A percentile compares a stretch with the other conserved stretches of the same genome.
Conservation (phyloP, 1,139 yeast species). For the Sugiyamaella novakii region DNA sequence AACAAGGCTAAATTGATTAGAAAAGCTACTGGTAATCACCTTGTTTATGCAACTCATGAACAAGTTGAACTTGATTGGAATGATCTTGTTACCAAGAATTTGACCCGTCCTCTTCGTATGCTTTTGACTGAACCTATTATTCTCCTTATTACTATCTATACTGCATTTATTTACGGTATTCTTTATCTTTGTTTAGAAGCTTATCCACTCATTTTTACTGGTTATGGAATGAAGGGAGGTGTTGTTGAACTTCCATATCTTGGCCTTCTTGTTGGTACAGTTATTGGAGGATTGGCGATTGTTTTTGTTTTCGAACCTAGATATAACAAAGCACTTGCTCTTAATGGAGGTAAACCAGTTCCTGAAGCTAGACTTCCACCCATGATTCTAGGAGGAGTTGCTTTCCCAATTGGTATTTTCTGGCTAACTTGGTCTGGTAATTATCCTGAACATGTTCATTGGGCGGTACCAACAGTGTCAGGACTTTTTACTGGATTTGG, state of each 20-base stretch:
- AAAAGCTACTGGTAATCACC: constrained; percentile 64
- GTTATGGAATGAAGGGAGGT: constrained; percentile 56
- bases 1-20: constrained; percentile 51
- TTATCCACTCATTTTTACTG: constrained; percentile 71
- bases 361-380: constrained; percentile 81
- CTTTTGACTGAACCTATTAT: constrained; percentile 73
- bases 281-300: constrained; percentile 28
- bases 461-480: constrained; percentile 79
- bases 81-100: constrained; percentile 68
- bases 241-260: constrained; percentile 54
- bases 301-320: constrained; percentile 32
- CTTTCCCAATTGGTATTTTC: constrained; percentile 75
- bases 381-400: constrained; percentile 66
- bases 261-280: constrained; percentile 54
- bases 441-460: constrained; percentile 64
- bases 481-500: constrained; percentile 75
- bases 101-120: constrained; percentile 72
- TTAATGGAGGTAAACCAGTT: constrained; percentile 58
- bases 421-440: constrained; percentile 88
- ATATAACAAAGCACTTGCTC: constrained; percentile 47
- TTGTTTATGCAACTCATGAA: constrained; percentile 83
- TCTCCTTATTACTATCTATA: constrained; percentile 68
- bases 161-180: constrained; percentile 84
- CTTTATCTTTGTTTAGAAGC: constrained; percentile 76
- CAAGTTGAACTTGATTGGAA: constrained; percentile 60